These are phyloP conservation scores for Omphalotus olearius DNA, from an alignment of 1,284 basidiomycete species.

Conservation along the genomic window DNA sequence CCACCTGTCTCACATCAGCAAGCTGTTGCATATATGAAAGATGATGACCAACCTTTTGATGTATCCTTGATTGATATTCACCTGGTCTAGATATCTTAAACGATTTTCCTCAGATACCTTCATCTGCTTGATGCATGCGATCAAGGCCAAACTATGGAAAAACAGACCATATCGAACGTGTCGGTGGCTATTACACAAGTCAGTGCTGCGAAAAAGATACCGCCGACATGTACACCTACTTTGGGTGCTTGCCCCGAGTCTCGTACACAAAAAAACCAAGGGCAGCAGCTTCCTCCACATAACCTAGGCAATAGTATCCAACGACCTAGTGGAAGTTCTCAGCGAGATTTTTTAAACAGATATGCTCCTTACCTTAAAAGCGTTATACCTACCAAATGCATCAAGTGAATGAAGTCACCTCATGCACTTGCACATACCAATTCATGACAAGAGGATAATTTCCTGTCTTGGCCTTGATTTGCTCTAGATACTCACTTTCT, in stretches of 20 bases:
- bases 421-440: slow-evolving; percentile 38
- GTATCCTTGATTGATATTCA: slow-evolving; percentile 54
- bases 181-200: slow-evolving; percentile 42
- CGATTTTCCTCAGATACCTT: slow-evolving; percentile 33
- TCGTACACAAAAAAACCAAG: slow-evolving; percentile 60
- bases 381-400: slow-evolving; percentile 43
- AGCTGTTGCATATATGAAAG: background rate
- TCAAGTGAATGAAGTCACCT: background rate
- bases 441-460: slow-evolving; percentile 50
- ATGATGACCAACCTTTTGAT: slow-evolving; percentile 43
- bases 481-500: slow-evolving; percentile 49
- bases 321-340: slow-evolving; percentile 39
- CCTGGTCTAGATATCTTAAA: slow-evolving; percentile 46
- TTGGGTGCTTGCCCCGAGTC: slow-evolving; percentile 54
- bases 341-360: too few relatives aligned
- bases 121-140: slow-evolving; percentile 49
- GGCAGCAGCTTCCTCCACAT: slow-evolving; percentile 48
- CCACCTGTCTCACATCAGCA: slow-evolving; percentile 42
- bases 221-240: slow-evolving; percentile 34
- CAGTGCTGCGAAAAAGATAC: background rate
- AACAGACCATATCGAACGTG: slow-evolving; percentile 63
- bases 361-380: slow-evolving; percentile 48
- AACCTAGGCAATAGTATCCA: slow-evolving; percentile 57
- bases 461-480: slow-evolving; percentile 38
- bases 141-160: slow-evolving; percentile 62